Evolutionary conservation across 805 yeast genomes (phyloP).

Genomic region (Nakazawaea wyomingensis): DNA sequence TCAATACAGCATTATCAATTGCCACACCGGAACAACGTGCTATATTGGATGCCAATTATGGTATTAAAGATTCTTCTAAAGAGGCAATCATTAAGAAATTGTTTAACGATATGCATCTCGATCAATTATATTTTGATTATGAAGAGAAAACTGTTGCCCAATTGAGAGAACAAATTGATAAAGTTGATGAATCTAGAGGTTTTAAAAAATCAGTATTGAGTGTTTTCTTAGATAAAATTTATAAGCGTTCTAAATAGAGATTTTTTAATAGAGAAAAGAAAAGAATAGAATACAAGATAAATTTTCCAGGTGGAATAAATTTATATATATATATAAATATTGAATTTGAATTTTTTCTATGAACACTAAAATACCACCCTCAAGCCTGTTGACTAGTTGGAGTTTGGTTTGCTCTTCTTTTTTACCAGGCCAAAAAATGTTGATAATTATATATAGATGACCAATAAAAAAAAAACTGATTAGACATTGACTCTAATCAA

Average conservation of each 20-base stretch:
- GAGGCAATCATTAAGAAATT: conserved; percentile 71
- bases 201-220: conserved; percentile 83
- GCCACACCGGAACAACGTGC: conserved; percentile 78
- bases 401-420: too few species aligned
- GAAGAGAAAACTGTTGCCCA: conserved; percentile 74
- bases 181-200: conserved; percentile 87
- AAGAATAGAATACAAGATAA: neutral
- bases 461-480: conserved; percentile 1
- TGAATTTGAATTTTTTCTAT: too few species aligned
- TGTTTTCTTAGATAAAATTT: conserved; percentile 81
- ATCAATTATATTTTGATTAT: conserved; percentile 65
- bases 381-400: too few species aligned
- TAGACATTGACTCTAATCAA: conserved; percentile 56
- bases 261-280: neutral
- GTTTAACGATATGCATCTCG: conserved; percentile 70
- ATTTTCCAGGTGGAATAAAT: too few species aligned
- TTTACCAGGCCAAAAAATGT: too few species aligned
- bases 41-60: conserved; percentile 83
- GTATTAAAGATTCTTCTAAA: conserved; percentile 63
- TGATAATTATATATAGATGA: neutral
- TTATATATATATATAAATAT: too few species aligned
- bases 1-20: conserved; percentile 83
- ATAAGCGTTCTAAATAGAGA: conserved; percentile 80
- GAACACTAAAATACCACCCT: too few species aligned
- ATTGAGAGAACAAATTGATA: conserved; percentile 58